Evolutionary conservation across 345 rosid species (phyloP).

Genomic region (Psidium guajava): DNA sequence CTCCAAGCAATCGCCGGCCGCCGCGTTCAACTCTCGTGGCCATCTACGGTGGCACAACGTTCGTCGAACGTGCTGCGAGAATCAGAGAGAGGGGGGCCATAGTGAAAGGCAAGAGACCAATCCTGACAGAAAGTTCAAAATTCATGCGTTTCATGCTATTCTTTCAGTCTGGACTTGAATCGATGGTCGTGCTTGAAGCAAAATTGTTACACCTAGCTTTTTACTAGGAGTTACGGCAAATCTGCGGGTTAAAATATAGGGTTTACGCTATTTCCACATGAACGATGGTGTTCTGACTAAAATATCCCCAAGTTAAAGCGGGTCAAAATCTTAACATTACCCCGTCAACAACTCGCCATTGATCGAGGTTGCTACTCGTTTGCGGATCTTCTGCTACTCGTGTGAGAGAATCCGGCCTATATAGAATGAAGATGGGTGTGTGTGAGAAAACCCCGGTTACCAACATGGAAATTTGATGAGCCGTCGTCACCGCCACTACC

Average conservation of each 20-base stretch:
- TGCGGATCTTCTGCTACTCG: too few species aligned
- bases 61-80: neutral
- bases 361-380: neutral
- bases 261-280: too few species aligned
- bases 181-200: neutral
- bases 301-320: neutral
- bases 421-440: too few species aligned
- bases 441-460: too few species aligned
- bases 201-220: neutral
- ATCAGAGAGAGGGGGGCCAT: neutral
- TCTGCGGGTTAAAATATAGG: neutral
- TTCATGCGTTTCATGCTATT: neutral
- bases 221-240: neutral
- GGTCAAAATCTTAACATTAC: neutral
- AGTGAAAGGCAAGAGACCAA: neutral
- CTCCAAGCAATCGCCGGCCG: neutral
- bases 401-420: too few species aligned
- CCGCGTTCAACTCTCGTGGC: neutral
- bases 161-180: neutral
- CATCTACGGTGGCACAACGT: neutral
- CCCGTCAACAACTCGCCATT: neutral
- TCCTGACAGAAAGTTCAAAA: neutral
- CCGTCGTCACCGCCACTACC: too few species aligned
- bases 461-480: too few species aligned
- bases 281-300: neutral